Evolutionary conservation across 345 rosid species (phyloP).

Genomic region (Melaleuca alternifolia): DNA sequence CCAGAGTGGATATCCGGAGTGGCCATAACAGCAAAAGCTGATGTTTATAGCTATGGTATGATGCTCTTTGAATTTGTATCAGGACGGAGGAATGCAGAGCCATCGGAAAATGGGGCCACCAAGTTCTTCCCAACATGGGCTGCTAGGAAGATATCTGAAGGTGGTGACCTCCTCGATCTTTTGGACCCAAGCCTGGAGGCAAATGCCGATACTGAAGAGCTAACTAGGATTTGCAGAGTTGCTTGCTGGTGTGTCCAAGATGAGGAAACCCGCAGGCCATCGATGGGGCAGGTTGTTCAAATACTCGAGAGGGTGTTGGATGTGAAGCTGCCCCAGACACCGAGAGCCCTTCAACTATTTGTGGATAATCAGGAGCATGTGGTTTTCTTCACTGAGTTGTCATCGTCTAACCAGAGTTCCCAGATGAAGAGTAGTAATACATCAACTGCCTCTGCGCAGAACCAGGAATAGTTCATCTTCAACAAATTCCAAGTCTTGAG

Average conservation of each 20-base stretch:
- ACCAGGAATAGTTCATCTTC: slow-evolving; percentile 4
- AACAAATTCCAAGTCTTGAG: not conserved
- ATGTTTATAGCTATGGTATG: slow-evolving; percentile 88
- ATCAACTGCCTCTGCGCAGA: slow-evolving; percentile 14
- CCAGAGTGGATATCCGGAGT: slow-evolving; percentile 91
- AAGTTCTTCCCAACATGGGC: slow-evolving; percentile 54
- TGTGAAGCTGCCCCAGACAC: slow-evolving; percentile 48
- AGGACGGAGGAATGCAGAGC: slow-evolving; percentile 61
- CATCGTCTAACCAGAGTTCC: slow-evolving; percentile 21
- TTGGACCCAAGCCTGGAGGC: slow-evolving; percentile 35
- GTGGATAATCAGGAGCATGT: slow-evolving; percentile 20
- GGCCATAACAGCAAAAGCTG: slow-evolving; percentile 70
- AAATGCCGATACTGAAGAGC: slow-evolving; percentile 42
- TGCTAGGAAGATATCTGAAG: slow-evolving; percentile 31
- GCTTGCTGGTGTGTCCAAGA: slow-evolving; percentile 91
- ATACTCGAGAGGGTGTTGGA: slow-evolving; percentile 61
- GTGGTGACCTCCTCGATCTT: slow-evolving; percentile 28
- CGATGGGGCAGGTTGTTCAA: slow-evolving; percentile 82
- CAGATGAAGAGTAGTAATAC: slow-evolving; percentile 9
- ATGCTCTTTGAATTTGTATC: slow-evolving; percentile 68
- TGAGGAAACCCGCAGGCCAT: slow-evolving; percentile 55
- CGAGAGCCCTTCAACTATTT: slow-evolving; percentile 44
- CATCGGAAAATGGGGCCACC: slow-evolving; percentile 25
- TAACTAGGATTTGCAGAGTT: slow-evolving; percentile 40
- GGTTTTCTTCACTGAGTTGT: slow-evolving; percentile 36